Percentiles rank a stretch among this genome's conserved stretches.
phyloP scores from a whole-genome alignment of 495 filamentous ascomycete genomes.

The Penicillium waksmanii region DNA sequence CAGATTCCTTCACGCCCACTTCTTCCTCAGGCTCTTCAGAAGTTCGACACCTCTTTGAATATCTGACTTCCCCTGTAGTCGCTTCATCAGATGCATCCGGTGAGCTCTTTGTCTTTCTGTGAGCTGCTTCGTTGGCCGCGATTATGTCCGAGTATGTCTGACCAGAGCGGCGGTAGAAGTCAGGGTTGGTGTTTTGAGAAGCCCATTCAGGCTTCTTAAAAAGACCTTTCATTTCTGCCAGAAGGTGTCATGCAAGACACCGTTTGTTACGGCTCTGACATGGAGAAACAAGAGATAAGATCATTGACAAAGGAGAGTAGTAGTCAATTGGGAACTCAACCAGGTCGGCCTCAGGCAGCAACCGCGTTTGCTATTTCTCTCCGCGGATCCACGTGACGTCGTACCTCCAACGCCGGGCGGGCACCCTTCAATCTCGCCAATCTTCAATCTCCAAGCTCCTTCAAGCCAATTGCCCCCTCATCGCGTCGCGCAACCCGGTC shows the following conservation, averaged over 20 bases:
- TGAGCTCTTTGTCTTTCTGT: conserved; percentile 27
- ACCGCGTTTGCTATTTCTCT: neutral
- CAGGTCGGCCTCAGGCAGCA: neutral
- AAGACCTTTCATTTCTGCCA: conserved; percentile 56
- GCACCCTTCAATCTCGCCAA: neutral
- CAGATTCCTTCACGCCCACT: neutral
- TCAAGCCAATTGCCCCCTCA: neutral
- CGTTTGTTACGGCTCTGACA: neutral
- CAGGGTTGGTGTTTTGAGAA: conserved; percentile 48
- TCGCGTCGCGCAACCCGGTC: neutral
- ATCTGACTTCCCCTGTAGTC: neutral
- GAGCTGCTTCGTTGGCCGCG: conserved; percentile 51
- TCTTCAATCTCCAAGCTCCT: neutral
- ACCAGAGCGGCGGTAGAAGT: conserved; percentile 69
- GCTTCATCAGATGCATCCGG: conserved; percentile 4
- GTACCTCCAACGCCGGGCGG: neutral
- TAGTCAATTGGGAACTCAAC: neutral
- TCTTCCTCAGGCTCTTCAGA: conserved; percentile 6
- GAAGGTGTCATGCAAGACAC: neutral
- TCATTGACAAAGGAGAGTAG: too few species aligned
- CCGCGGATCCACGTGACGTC: neutral
- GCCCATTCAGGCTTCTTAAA: conserved; percentile 71
- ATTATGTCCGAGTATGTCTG: conserved; percentile 64
- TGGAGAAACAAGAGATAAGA: neutral
- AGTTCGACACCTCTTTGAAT: conserved; percentile 15